Conservation (phyloP, 2,329 filamentous ascomycete species). For the Apiospora phragmitis region DNA sequence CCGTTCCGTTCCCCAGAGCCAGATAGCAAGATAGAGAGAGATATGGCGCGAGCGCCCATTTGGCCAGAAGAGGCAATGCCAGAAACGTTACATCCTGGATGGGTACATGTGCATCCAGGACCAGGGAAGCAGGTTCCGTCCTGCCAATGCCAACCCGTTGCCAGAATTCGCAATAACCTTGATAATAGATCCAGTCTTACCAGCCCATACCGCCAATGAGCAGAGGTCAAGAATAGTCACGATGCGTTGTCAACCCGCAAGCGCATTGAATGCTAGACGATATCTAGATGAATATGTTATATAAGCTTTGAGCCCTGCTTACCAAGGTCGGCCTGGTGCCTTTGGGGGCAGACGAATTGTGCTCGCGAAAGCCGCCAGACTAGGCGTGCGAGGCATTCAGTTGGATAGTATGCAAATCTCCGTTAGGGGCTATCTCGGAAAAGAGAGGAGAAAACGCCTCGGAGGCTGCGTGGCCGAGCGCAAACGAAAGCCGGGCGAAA, state of each 20-base stretch:
- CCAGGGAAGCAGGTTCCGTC: not conserved
- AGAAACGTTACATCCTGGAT: not conserved
- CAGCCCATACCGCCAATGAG: not conserved
- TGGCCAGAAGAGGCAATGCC: not conserved
- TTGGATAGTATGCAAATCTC: constrained; percentile 6
- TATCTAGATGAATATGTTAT: not conserved
- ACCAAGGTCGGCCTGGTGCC: not conserved
- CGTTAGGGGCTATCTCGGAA: not conserved
- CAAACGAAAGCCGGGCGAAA: not conserved
- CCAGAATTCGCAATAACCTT: not conserved
- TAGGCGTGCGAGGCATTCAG: constrained; percentile 3
- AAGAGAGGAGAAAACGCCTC: not conserved
- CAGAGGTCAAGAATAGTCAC: not conserved
- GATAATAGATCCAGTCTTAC: not conserved
- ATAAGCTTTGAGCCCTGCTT: not conserved
- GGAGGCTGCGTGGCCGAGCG: not conserved
- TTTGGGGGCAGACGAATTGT: not conserved
- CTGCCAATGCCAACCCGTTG: not conserved
- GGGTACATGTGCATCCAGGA: not conserved
- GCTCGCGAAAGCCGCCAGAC: not conserved
- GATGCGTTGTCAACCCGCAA: not conserved
- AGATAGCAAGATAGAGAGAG: not conserved
- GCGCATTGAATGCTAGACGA: not conserved
- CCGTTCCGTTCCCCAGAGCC: not conserved
- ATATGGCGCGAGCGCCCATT: not conserved